Evolutionary conservation across 768 basidiomycete species (phyloP), one percentile per base, ranked within the genome.

Genomic region (Dioszegia hungarica): DNA sequence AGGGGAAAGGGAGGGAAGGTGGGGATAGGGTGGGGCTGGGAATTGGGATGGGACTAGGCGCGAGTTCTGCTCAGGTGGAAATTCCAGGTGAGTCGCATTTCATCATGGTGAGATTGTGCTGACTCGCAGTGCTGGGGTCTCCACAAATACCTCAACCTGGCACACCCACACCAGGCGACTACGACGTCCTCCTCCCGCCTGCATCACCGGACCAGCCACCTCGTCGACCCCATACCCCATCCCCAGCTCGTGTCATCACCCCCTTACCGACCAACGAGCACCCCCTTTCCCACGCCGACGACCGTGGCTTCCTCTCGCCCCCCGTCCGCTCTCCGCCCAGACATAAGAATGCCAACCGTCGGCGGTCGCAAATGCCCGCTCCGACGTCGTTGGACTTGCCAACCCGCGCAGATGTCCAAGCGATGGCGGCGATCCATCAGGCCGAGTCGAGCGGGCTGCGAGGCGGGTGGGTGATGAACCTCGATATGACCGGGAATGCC

Each of bases 391-490:
- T 76, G 24, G 75, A 77, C 51, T 59, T 77, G 5, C 76, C 76
- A 2, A 77, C 75, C 11, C 70, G 76, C 1, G 73, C 76, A 1
- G 76, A 77, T 44, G 69, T 77, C 1, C 73, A 76, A 54, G 75
- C 76, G 20, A 70, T 71, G 59, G 52, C 65, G 2, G 76, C 76
- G 8, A 74, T 77, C 40, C 70, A 71, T 29, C 48, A 57, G 14
- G 76, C 75, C 5, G 76, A 77, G 54, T 47, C 55, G 15, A 62
- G 57, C 15, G 73, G 73, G 1, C 58, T 77, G 14, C 62, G 76
- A 33, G 76, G 76, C 12, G 76, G 76, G 5, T 77, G 76, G 76
- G 67, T 77, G 47, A 74, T 77, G 74, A 66, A 66, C 37, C 37
- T 67, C n/a, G 71, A 73, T 46, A 60, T 62, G 0, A 54, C 58